These are phyloP conservation scores for Fusarium sp. DNA, from an alignment of 2,329 filamentous ascomycete species.

Conservation along the genomic window DNA sequence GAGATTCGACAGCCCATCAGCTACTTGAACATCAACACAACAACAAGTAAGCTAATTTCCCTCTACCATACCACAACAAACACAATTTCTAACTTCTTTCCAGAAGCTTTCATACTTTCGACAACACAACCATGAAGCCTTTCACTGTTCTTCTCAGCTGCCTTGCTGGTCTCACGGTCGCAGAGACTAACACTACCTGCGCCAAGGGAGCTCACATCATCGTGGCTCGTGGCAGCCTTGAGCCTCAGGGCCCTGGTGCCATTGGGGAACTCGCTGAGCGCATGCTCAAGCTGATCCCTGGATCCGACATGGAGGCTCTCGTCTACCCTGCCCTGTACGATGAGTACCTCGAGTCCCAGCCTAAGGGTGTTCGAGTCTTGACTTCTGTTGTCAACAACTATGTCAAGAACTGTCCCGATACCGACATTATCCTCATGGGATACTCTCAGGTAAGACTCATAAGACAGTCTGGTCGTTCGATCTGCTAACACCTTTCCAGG, in stretches of 20 bases:
- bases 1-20: neutral
- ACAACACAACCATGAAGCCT: conserved; percentile 12
- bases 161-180: conserved; percentile 7
- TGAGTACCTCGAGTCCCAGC: conserved; percentile 37
- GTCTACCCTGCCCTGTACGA: conserved; percentile 37
- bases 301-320: conserved; percentile 36
- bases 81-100: neutral
- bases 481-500: neutral
- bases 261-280: conserved; percentile 26
- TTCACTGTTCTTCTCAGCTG: conserved; percentile 9
- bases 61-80: neutral
- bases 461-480: accelerated
- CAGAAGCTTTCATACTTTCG: neutral
- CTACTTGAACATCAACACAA: neutral
- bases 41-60: neutral
- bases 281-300: conserved; percentile 12
- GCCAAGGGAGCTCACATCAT: conserved; percentile 35
- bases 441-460: conserved; percentile 22
- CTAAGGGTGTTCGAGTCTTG: conserved; percentile 23
- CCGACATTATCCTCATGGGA: conserved; percentile 37
- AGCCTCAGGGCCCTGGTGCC: conserved; percentile 34
- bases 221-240: conserved; percentile 35
- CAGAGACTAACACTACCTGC: neutral
- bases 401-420: conserved; percentile 23
- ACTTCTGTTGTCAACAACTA: conserved; percentile 19